A percentile compares a stretch with the other conserved stretches of the same genome.
phyloP scores from a whole-genome alignment of 2,329 filamentous ascomycete species.

The Drechslerella dactyloides region DNA sequence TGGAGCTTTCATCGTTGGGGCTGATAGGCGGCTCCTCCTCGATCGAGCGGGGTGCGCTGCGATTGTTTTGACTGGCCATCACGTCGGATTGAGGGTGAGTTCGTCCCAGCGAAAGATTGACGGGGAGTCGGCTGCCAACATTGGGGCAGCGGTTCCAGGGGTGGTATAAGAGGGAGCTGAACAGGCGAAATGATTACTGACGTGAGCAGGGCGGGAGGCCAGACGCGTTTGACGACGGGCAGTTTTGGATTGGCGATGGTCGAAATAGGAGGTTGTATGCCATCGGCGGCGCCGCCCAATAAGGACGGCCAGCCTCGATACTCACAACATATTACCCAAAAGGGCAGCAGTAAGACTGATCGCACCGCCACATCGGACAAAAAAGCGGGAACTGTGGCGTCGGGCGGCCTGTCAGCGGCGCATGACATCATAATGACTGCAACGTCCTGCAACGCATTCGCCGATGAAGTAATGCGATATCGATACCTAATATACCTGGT shows the following conservation, averaged over 20 bases:
- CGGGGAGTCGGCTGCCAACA: constrained; percentile 7
- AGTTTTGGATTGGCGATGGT: background rate
- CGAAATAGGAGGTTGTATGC: background rate
- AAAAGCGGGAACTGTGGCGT: background rate
- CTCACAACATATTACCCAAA: too few species aligned
- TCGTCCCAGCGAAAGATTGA: constrained; percentile 6
- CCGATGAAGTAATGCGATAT: background rate
- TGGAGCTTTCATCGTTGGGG: constrained; percentile 17
- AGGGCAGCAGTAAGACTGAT: too few species aligned
- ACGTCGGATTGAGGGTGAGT: constrained; percentile 30
- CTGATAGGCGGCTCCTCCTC: constrained; percentile 25
- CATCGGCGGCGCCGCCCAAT: background rate
- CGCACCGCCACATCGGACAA: background rate
- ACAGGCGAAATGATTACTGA: background rate
- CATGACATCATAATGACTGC: constrained; percentile 4
- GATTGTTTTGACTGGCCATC: constrained; percentile 22
- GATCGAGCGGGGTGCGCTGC: constrained; percentile 13
- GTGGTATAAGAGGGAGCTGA: background rate
- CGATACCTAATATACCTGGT: background rate
- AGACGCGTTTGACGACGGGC: constrained; percentile 17
- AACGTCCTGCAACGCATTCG: background rate
- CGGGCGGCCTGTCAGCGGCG: background rate
- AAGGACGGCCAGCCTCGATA: too few species aligned
- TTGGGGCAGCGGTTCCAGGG: constrained; percentile 8
- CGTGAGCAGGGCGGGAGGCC: background rate